A percentile compares a stretch with the other conserved stretches of the same genome.
These are phyloP conservation scores for Fusarium floridanum DNA, from an alignment of 2,329 filamentous ascomycete species.

Conservation along the genomic window DNA sequence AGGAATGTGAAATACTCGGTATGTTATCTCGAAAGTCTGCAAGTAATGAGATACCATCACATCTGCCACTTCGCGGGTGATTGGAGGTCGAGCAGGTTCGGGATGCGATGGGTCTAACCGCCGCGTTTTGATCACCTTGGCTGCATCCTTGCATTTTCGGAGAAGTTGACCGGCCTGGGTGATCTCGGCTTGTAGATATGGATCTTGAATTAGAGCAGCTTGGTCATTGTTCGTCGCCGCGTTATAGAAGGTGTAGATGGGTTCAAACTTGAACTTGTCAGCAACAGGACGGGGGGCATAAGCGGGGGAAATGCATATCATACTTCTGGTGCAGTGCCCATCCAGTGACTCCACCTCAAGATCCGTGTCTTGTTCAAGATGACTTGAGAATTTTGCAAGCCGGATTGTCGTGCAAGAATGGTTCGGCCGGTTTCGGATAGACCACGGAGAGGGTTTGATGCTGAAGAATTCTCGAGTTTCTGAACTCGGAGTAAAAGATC, in stretches of 20 bases:
- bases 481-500: background rate
- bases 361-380: constrained; percentile 8
- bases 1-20: constrained; percentile 66
- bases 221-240: background rate
- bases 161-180: background rate
- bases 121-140: background rate
- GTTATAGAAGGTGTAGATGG: background rate
- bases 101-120: background rate
- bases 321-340: constrained; percentile 8
- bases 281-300: background rate
- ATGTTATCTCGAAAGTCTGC: constrained; percentile 61
- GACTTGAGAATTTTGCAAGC: constrained; percentile 6
- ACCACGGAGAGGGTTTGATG: background rate
- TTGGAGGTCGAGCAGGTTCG: background rate
- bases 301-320: background rate
- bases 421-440: constrained; percentile 5
- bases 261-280: constrained; percentile 1
- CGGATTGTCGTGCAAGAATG: background rate
- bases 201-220: background rate
- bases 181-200: background rate
- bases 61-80: background rate
- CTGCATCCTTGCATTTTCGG: constrained; percentile 4
- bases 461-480: constrained; percentile 3
- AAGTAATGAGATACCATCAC: constrained; percentile 57
- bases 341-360: constrained; percentile 12